Evolutionary conservation across 441 rosid species (phyloP).

Genomic region (Corymbia calophylla): DNA sequence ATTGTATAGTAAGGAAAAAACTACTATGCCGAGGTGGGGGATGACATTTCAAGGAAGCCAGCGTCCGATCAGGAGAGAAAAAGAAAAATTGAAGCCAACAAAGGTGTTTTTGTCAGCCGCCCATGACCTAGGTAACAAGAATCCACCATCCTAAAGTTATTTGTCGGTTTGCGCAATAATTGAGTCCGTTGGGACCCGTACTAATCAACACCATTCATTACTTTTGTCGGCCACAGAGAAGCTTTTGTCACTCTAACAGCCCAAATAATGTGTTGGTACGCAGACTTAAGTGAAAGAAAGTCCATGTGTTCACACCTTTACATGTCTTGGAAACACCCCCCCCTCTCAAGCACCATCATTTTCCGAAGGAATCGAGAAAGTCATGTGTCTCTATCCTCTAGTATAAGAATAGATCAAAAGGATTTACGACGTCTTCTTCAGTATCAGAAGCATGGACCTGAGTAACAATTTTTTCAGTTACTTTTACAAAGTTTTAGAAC

Average conservation of each 20-base stretch:
- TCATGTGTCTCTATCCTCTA: background rate
- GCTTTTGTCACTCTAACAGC: background rate
- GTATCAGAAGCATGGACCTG: background rate
- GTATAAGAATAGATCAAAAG: background rate
- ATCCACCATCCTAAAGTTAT: background rate
- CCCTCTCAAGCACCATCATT: too few relatives aligned
- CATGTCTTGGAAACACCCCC: too few relatives aligned
- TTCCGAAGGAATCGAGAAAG: too few relatives aligned
- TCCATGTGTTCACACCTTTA: background rate
- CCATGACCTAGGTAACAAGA: too few relatives aligned
- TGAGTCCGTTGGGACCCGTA: rapidly evolving
- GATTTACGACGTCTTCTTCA: background rate
- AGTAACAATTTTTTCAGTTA: background rate
- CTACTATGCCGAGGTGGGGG: background rate
- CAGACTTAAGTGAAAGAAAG: background rate
- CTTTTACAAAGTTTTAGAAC: background rate
- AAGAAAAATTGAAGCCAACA: background rate
- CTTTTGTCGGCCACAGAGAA: background rate
- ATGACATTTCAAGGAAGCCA: background rate
- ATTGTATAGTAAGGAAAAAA: background rate
- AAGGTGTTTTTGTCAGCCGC: background rate
- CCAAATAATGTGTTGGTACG: too few relatives aligned
- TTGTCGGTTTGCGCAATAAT: background rate
- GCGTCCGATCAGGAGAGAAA: background rate
- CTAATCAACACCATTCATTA: too few relatives aligned